Percentiles rank a stretch among this genome's conserved stretches.
Evolutionary conservation across 495 filamentous ascomycete species (phyloP).

Genomic region (Aspergillus nanangensis): DNA sequence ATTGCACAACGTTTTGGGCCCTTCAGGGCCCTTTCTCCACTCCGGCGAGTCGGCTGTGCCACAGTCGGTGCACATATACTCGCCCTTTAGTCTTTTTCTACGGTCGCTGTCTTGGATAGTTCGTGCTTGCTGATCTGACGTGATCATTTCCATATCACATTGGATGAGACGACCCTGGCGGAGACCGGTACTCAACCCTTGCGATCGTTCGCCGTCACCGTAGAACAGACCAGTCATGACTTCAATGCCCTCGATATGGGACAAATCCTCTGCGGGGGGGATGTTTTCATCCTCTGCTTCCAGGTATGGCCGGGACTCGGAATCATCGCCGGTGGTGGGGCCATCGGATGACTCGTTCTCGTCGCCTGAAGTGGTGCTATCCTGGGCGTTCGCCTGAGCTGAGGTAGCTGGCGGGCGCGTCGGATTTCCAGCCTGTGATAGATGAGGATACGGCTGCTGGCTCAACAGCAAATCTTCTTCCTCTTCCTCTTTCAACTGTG

Average conservation of each 20-base stretch:
- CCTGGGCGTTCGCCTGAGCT: not conserved
- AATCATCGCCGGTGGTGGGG: conserved; percentile 64
- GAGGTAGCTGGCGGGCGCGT: not conserved
- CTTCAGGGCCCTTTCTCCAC: conserved; percentile 92
- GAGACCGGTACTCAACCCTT: conserved; percentile 84
- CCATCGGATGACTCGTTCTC: conserved; percentile 48
- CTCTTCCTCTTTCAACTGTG: conserved; percentile 79
- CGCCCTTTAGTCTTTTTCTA: conserved; percentile 90
- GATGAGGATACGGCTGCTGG: conserved; percentile 7
- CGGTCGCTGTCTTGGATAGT: conserved; percentile 60
- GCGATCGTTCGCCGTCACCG: conserved; percentile 81
- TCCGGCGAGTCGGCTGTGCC: conserved; percentile 92
- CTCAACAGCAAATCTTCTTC: conserved; percentile 64
- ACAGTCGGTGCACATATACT: conserved; percentile 96
- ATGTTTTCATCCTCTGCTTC: conserved; percentile 77
- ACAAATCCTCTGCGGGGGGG: conserved; percentile 67
- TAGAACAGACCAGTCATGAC: conserved; percentile 89
- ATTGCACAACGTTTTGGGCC: conserved; percentile 96
- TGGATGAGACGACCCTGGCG: conserved; percentile 74
- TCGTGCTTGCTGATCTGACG: conserved; percentile 59
- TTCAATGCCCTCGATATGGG: conserved; percentile 84
- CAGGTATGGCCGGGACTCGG: conserved; percentile 58
- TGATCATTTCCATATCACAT: conserved; percentile 81
- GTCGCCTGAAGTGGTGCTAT: conserved; percentile 9
- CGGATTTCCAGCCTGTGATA: not conserved